Evolutionary conservation across 805 yeast species (phyloP).

Genomic region (Saccharomycopsis javanensis): DNA sequence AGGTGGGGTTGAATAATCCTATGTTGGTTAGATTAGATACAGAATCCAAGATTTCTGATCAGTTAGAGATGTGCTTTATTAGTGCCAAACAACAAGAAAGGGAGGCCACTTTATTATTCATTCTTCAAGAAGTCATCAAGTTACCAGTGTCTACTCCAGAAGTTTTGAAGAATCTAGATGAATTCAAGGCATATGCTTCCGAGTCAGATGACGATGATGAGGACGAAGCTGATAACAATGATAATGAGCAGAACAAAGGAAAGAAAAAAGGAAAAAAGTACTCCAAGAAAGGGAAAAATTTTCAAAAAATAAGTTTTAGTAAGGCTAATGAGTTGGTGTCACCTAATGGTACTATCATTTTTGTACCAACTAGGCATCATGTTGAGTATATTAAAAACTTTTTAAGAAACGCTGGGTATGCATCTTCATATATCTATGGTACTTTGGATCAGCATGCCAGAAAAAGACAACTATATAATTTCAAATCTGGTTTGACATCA

Average conservation of each 20-base stretch:
- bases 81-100: constrained; percentile 75
- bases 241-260: constrained; percentile 22
- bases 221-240: constrained; percentile 31
- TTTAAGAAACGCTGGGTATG: constrained; percentile 70
- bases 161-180: constrained; percentile 44
- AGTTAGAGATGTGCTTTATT: constrained; percentile 82
- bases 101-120: constrained; percentile 71
- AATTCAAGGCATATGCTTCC: constrained; percentile 38
- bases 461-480: constrained; percentile 75
- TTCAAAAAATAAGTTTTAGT: constrained; percentile 50
- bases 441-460: constrained; percentile 93
- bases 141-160: constrained; percentile 73
- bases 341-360: constrained; percentile 76
- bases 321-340: constrained; percentile 81
- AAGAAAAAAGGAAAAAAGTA: constrained; percentile 19
- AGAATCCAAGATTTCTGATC: constrained; percentile 82
- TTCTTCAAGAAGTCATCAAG: constrained; percentile 77
- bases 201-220: constrained; percentile 47
- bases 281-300: constrained; percentile 27
- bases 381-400: constrained; percentile 79
- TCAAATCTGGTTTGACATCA: constrained; percentile 74
- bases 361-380: constrained; percentile 96
- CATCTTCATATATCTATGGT: constrained; percentile 85
- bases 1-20: constrained; percentile 91
- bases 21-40: constrained; percentile 88